Evolutionary conservation across 495 filamentous ascomycete species (phyloP).

Genomic region (Glarea lozoyensis): DNA sequence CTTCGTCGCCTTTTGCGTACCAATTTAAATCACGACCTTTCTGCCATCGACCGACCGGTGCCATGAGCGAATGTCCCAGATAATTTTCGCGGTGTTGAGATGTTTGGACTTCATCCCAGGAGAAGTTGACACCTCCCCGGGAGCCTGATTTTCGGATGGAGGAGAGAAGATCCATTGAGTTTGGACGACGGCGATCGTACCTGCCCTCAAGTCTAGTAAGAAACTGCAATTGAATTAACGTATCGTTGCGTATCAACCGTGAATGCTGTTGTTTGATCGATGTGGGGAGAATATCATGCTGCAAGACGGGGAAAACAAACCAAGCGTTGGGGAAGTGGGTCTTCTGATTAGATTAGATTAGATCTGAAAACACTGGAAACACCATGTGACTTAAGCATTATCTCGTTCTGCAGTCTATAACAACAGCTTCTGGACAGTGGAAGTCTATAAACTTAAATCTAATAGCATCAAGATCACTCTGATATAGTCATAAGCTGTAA

Average conservation of each 20-base stretch:
- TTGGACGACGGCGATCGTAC: background rate
- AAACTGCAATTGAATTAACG: background rate
- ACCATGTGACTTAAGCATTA: background rate
- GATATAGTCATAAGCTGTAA: background rate
- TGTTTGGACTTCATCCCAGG: slow-evolving; percentile 87
- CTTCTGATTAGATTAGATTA: background rate
- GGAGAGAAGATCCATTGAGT: slow-evolving; percentile 84
- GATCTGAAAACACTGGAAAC: background rate
- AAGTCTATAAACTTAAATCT: too few relatives aligned
- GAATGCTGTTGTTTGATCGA: background rate
- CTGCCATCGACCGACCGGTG: slow-evolving; percentile 93
- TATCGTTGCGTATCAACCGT: background rate
- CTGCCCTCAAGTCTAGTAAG: background rate
- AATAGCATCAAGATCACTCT: too few relatives aligned
- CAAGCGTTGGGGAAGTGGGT: background rate
- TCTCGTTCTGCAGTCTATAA: background rate
- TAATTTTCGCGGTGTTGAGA: slow-evolving; percentile 93
- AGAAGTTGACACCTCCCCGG: slow-evolving; percentile 89
- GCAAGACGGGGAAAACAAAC: background rate
- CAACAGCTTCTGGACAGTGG: too few relatives aligned
- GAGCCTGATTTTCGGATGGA: slow-evolving; percentile 89
- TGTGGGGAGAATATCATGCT: background rate
- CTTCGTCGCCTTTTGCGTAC: slow-evolving; percentile 68
- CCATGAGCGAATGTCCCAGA: slow-evolving; percentile 91
- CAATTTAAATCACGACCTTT: slow-evolving; percentile 77